A percentile compares a stretch with the other conserved stretches of the same genome.
Evolutionary conservation across 2,329 filamentous ascomycete genomes (phyloP).

Genomic region (Phyllosticta paracitricarpa): DNA sequence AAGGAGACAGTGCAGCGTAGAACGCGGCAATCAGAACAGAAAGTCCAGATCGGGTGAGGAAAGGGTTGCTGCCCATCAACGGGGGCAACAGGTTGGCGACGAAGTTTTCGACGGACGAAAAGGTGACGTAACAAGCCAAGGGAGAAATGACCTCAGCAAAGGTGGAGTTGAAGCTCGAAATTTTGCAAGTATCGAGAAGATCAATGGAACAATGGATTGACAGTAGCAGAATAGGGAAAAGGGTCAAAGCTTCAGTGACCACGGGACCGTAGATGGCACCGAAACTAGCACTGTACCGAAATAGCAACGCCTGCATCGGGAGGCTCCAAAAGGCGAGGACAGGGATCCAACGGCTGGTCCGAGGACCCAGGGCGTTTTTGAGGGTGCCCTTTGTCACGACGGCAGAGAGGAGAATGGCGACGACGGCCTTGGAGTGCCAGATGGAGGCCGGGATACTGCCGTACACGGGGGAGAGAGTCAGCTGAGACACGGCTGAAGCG

Average conservation of each 20-base stretch:
- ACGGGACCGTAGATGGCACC: slow-evolving; percentile 65
- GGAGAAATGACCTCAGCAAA: slow-evolving; percentile 50
- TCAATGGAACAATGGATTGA: slow-evolving; percentile 33
- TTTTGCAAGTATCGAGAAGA: slow-evolving; percentile 53
- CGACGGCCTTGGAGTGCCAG: slow-evolving; percentile 59
- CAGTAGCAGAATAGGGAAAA: slow-evolving; percentile 43
- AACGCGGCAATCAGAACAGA: slow-evolving; percentile 56
- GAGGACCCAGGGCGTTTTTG: slow-evolving; percentile 24
- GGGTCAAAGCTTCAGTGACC: slow-evolving; percentile 62
- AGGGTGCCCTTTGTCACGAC: slow-evolving; percentile 58
- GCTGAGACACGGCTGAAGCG: slow-evolving; percentile 60
- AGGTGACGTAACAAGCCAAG: slow-evolving; percentile 55
- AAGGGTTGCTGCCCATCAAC: slow-evolving; percentile 50
- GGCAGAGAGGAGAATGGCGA: slow-evolving; percentile 57
- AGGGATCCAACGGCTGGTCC: slow-evolving; percentile 47
- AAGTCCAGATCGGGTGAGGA: slow-evolving; percentile 62
- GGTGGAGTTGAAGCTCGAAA: slow-evolving; percentile 40
- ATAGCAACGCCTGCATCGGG: slow-evolving; percentile 60
- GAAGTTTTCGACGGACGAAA: slow-evolving; percentile 40
- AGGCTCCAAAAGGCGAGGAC: slow-evolving; percentile 69
- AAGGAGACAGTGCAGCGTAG: slow-evolving; percentile 60
- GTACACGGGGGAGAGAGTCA: slow-evolving; percentile 77
- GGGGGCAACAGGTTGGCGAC: slow-evolving; percentile 32
- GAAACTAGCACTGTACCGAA: slow-evolving; percentile 44
- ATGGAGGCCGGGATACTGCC: slow-evolving; percentile 68